Conservation (phyloP, 2,329 filamentous ascomycete species). For the Falciphora oryzae region DNA sequence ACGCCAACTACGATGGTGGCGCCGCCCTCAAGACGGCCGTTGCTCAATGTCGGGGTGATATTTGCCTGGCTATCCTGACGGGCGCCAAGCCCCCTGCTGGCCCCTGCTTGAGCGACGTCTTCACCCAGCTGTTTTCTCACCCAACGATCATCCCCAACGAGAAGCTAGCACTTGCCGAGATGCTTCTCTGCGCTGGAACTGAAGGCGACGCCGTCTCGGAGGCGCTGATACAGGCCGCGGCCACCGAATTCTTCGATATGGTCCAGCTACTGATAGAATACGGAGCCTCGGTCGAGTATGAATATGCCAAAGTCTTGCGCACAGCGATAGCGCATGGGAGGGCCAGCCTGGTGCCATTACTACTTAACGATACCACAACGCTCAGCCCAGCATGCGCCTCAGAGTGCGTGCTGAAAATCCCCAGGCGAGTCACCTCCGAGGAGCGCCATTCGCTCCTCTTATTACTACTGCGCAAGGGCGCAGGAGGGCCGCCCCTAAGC, state of each 20-base stretch:
- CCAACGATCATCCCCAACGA: slow-evolving; percentile 40
- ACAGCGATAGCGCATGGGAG: slow-evolving; percentile 41
- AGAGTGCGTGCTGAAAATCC: slow-evolving; percentile 42
- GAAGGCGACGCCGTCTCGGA: slow-evolving; percentile 43
- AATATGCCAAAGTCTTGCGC: slow-evolving; percentile 44
- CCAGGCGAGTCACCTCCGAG: slow-evolving; percentile 39
- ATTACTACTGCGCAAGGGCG: slow-evolving; percentile 44
- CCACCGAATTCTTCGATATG: slow-evolving; percentile 48
- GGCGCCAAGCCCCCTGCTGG: slow-evolving; percentile 46
- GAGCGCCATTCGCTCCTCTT: slow-evolving; percentile 39
- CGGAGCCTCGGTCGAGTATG: slow-evolving; percentile 49
- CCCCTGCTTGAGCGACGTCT: slow-evolving; percentile 43
- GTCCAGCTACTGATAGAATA: slow-evolving; percentile 46
- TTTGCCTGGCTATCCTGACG: slow-evolving; percentile 48
- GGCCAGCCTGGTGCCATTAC: slow-evolving; percentile 37
- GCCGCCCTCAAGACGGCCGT: slow-evolving; percentile 48
- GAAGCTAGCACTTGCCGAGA: slow-evolving; percentile 47
- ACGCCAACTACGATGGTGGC: slow-evolving; percentile 45
- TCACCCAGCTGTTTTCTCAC: slow-evolving; percentile 40
- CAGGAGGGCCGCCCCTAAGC: slow-evolving; percentile 38
- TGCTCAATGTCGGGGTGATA: slow-evolving; percentile 42
- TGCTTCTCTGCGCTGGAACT: slow-evolving; percentile 53
- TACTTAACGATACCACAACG: slow-evolving; percentile 38
- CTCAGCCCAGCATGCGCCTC: slow-evolving; percentile 42
- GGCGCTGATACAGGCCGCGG: slow-evolving; percentile 43